Percentiles rank a stretch among this genome's conserved stretches.
These are phyloP conservation scores for Melanopsichium pennsylvanicum DNA, from an alignment of 1,284 basidiomycete species.

Conservation along the genomic window DNA sequence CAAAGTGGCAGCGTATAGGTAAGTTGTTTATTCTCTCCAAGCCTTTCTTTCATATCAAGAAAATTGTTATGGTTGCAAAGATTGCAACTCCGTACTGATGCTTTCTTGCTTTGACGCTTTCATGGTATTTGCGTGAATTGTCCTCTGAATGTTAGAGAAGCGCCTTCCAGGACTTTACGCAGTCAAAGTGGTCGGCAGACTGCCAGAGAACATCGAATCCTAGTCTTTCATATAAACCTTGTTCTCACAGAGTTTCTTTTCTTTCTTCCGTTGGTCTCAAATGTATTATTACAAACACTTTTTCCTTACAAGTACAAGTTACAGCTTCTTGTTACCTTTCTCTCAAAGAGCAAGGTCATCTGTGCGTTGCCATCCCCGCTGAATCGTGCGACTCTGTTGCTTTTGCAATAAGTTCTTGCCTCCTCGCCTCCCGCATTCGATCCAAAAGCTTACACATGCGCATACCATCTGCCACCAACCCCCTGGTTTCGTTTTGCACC, in stretches of 20 bases:
- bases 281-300: conserved; percentile 26
- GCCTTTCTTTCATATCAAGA: no score
- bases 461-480: conserved; percentile 16
- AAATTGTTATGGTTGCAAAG: not conserved
- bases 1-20: conserved; percentile 66
- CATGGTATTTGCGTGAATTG: not conserved
- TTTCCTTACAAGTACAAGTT: conserved; percentile 12
- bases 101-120: not conserved
- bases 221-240: not conserved
- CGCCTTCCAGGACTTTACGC: conserved; percentile 63
- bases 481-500: conserved; percentile 64
- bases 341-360: not conserved
- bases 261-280: not conserved
- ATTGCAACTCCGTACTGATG: conserved; percentile 22
- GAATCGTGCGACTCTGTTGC: not conserved
- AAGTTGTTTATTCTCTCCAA: conserved; percentile 1
- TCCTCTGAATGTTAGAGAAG: conserved; percentile 55
- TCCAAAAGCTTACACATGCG: conserved; percentile 36
- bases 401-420: conserved; percentile 1
- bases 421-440: conserved; percentile 32
- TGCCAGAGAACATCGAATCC: conserved; percentile 51
- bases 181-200: conserved; percentile 61
- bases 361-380: not conserved
- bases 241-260: not conserved
- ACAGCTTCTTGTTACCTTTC: not conserved